Evolutionary conservation across 495 filamentous ascomycete genomes (phyloP).

Genomic region (Thozetella sp.): DNA sequence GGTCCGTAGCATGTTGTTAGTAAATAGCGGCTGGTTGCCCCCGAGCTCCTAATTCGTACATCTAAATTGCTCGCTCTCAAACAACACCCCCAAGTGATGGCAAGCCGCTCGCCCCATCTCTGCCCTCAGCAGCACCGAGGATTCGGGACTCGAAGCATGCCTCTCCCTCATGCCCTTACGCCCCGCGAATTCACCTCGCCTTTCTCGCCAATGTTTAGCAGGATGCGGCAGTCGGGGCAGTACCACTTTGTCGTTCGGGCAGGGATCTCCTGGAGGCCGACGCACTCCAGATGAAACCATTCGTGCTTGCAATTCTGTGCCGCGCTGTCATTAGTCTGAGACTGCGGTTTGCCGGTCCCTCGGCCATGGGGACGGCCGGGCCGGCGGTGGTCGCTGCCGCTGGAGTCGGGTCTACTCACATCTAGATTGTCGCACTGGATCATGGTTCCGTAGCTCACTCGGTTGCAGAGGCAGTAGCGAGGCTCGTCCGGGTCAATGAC

Average conservation of each 20-base stretch:
- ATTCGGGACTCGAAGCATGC: neutral
- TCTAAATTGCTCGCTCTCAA: too few species aligned
- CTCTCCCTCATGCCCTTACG: slow-evolving; percentile 41
- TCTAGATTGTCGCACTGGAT: slow-evolving; percentile 90
- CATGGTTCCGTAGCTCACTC: slow-evolving; percentile 94
- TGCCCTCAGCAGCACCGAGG: too few species aligned
- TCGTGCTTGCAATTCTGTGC: slow-evolving; percentile 67
- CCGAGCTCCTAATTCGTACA: neutral
- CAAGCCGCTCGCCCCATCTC: too few species aligned
- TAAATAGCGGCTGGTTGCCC: neutral
- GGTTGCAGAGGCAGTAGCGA: slow-evolving; percentile 86
- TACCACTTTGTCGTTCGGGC: slow-evolving; percentile 88
- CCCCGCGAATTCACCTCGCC: slow-evolving; percentile 56
- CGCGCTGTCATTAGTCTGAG: slow-evolving; percentile 13
- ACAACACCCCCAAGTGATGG: slow-evolving; percentile 5
- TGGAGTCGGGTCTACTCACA: slow-evolving; percentile 56
- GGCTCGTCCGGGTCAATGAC: slow-evolving; percentile 86
- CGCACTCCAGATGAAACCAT: slow-evolving; percentile 95
- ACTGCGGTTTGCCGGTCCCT: slow-evolving; percentile 4
- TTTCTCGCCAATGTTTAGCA: slow-evolving; percentile 62
- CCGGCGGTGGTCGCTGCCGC: slow-evolving; percentile 9
- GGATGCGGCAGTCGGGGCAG: slow-evolving; percentile 81
- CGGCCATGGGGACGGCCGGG: slow-evolving; percentile 13
- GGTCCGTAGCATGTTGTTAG: neutral
- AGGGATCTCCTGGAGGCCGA: slow-evolving; percentile 76